A percentile compares a stretch with the other conserved stretches of the same genome.
These are phyloP conservation scores for Boletus tomentosulus DNA, from an alignment of 768 basidiomycete genomes.

Conservation along the genomic window DNA sequence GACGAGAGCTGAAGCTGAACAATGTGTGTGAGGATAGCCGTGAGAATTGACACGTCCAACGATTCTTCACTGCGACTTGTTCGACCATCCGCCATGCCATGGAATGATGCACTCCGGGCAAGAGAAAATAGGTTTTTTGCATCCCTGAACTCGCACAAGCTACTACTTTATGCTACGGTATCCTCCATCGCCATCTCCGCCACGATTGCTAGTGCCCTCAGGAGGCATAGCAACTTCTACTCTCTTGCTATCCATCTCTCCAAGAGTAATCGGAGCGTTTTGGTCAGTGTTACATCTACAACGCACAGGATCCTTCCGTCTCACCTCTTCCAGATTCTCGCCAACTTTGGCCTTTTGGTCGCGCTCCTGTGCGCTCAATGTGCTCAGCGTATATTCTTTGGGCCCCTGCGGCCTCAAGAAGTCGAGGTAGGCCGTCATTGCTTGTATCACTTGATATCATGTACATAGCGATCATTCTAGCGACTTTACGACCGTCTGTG, in stretches of 20 bases:
- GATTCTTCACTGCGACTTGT: background rate
- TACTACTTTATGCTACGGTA: conserved; percentile 63
- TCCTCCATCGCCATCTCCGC: conserved; percentile 68
- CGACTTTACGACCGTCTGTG: conserved; percentile 93
- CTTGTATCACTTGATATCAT: background rate
- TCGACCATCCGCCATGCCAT: conserved; percentile 39
- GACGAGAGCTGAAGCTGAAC: no score
- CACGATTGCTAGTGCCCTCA: conserved; percentile 75
- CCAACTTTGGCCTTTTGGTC: conserved; percentile 83
- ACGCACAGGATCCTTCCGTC: background rate
- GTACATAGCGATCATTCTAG: conserved; percentile 39
- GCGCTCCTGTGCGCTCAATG: conserved; percentile 72
- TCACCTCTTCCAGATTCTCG: conserved; percentile 59
- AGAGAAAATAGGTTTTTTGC: conserved; percentile 46
- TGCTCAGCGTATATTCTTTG: conserved; percentile 89
- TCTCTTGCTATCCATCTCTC: conserved; percentile 90
- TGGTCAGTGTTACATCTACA: conserved; percentile 50
- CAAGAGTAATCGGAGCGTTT: conserved; percentile 85
- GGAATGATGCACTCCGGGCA: conserved; percentile 47
- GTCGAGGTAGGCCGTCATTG: conserved; percentile 64
- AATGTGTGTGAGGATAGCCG: background rate
- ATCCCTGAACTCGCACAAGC: conserved; percentile 55
- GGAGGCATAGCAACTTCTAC: conserved; percentile 88
- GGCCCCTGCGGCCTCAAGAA: conserved; percentile 79
- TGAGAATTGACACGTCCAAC: conserved; percentile 17